A percentile compares a stretch with the other conserved stretches of the same genome.
These are phyloP conservation scores for Pleurozium schreberi DNA, from an alignment of 225 moss, liverwort and hornwort species.

Conservation along the genomic window DNA sequence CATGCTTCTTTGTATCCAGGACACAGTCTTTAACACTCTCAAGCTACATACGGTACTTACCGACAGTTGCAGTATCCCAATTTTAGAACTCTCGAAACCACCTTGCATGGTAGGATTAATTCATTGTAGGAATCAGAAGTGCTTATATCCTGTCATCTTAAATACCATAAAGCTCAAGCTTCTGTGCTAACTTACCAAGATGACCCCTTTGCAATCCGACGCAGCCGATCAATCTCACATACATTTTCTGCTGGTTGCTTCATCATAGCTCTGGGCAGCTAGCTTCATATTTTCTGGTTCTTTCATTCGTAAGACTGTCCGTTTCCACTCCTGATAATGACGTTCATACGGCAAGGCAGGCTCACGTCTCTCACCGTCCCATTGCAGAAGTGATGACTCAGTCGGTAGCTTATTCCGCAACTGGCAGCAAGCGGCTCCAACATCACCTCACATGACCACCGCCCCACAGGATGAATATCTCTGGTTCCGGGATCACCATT, in stretches of 20 bases:
- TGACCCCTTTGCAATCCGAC: not conserved
- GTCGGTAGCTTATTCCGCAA: not conserved
- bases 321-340: not conserved
- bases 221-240: not conserved
- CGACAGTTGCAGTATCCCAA: not conserved
- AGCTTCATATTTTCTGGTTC: not conserved
- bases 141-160: not conserved
- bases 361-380: too few species aligned
- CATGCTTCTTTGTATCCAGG: not conserved
- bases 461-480: not conserved
- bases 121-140: not conserved
- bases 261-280: too few species aligned
- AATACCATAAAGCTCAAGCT: not conserved
- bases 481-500: not conserved
- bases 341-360: not conserved
- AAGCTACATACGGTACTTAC: not conserved
- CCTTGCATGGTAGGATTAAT: not conserved
- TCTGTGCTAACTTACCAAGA: not conserved
- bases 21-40: not conserved
- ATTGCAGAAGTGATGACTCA: not conserved
- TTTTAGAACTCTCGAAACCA: not conserved
- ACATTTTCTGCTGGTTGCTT: not conserved
- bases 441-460: not conserved
- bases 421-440: not conserved
- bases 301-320: not conserved